These are phyloP conservation scores for Pholiota adiposa DNA, from an alignment of 1,284 basidiomycete species.

Conservation along the genomic window DNA sequence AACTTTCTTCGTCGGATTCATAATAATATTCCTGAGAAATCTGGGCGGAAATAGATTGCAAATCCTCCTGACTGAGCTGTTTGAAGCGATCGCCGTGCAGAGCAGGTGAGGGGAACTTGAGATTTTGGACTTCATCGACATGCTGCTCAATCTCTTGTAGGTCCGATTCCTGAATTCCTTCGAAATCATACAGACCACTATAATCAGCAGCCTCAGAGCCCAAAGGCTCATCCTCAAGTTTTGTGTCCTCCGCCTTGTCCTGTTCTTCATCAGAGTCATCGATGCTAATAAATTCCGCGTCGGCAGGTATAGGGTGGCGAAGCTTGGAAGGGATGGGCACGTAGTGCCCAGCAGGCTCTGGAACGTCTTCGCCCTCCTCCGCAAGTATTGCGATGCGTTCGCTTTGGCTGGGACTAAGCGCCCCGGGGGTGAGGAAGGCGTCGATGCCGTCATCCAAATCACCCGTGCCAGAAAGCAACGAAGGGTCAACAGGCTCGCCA, in stretches of 20 bases:
- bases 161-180: background rate
- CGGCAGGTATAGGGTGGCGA: slow-evolving; percentile 14
- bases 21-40: too few species aligned
- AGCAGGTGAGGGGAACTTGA: background rate
- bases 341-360: background rate
- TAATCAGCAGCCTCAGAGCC: background rate
- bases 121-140: background rate
- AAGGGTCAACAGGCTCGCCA: slow-evolving; percentile 21
- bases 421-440: slow-evolving; percentile 25
- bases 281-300: slow-evolving; percentile 25
- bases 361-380: slow-evolving; percentile 9
- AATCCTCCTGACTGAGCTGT: background rate
- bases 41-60: background rate
- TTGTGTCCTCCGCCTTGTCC: slow-evolving; percentile 18
- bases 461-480: slow-evolving; percentile 20
- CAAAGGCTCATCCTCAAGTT: background rate
- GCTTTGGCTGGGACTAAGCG: slow-evolving; percentile 22
- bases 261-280: slow-evolving; percentile 28
- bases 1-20: too few species aligned
- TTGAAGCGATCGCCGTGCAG: background rate
- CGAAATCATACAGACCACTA: background rate
- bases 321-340: background rate
- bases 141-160: background rate
- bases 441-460: slow-evolving; percentile 27
- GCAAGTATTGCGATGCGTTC: slow-evolving; percentile 19